Percentiles rank a stretch among this genome's conserved stretches.
Evolutionary conservation across 2,329 filamentous ascomycete genomes (phyloP).

Genomic region (Orbilia blumenaviensis): DNA sequence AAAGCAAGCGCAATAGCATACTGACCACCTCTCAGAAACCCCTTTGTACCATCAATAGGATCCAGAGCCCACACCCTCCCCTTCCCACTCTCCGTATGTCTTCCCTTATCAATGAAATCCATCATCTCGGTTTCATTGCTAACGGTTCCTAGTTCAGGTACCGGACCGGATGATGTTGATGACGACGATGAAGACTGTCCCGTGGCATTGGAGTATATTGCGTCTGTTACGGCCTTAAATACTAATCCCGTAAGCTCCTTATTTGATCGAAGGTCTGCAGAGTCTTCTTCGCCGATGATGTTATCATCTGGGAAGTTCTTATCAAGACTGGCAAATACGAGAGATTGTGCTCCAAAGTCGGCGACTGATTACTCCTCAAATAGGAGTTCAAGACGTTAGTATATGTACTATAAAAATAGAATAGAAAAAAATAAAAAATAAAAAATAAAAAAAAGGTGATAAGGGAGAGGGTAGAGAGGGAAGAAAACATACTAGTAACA

Average conservation of each 20-base stretch:
- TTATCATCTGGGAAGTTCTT: constrained; percentile 89
- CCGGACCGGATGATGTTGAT: not conserved
- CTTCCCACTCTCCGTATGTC: constrained; percentile 74
- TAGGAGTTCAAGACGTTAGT: not conserved
- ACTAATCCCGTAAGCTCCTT: constrained; percentile 75
- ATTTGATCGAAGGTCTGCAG: constrained; percentile 78
- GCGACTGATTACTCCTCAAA: constrained; percentile 70
- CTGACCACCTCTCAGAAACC: constrained; percentile 93
- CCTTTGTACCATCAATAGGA: constrained; percentile 97
- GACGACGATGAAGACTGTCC: constrained; percentile 3
- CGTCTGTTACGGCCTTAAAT: constrained; percentile 66
- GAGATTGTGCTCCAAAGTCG: constrained; percentile 95
- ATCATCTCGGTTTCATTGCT: constrained; percentile 73
- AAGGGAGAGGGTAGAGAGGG: not conserved
- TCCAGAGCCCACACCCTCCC: constrained; percentile 96
- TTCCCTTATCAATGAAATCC: constrained; percentile 73
- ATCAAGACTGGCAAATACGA: constrained; percentile 90
- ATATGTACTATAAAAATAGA: not conserved
- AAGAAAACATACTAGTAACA: constrained; percentile 71
- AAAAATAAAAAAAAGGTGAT: not conserved
- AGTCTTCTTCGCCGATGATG: constrained; percentile 95
- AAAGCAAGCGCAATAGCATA: constrained; percentile 94
- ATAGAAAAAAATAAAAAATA: not conserved
- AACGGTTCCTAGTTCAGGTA: constrained; percentile 68
- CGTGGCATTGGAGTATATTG: not conserved